Conservation (phyloP, 75 land plant species). For the Pinus taeda region DNA sequence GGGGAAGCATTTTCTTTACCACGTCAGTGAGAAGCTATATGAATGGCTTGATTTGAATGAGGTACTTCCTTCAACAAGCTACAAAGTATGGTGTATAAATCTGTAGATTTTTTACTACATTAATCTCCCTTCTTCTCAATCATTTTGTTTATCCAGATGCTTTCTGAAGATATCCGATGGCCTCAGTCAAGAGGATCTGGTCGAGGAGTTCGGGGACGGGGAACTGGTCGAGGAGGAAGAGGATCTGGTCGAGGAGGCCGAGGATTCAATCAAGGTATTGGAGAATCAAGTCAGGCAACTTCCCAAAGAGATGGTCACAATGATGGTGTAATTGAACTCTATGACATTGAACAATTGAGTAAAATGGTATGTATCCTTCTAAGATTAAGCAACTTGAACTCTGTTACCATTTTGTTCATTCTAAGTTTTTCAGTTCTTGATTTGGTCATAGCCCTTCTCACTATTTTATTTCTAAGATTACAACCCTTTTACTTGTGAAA, state of each 20-base stretch:
- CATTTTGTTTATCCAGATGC: not conserved
- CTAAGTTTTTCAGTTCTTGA: not conserved
- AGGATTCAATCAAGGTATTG: no score
- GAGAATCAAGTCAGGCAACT: no score
- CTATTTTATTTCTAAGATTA: not conserved
- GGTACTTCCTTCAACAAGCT: not conserved
- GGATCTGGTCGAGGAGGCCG: no score
- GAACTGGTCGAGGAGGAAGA: no score
- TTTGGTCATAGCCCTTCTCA: not conserved
- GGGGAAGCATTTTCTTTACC: not conserved
- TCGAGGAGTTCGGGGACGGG: no score
- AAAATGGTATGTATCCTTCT: not conserved
- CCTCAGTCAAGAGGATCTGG: not conserved
- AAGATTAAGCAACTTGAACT: not conserved
- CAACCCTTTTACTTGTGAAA: not conserved
- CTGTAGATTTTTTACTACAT: not conserved
- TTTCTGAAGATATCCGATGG: not conserved
- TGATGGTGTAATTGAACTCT: not conserved
- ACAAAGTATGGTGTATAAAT: not conserved
- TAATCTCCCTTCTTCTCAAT: not conserved
- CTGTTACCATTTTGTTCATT: not conserved
- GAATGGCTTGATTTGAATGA: slow-evolving; percentile 8
- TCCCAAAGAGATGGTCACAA: no score
- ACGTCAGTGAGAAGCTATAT: not conserved
- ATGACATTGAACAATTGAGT: not conserved